Base-by-base conservation (phyloP, 148 eudicot genomes). In the Persicaria maculosa region DNA sequence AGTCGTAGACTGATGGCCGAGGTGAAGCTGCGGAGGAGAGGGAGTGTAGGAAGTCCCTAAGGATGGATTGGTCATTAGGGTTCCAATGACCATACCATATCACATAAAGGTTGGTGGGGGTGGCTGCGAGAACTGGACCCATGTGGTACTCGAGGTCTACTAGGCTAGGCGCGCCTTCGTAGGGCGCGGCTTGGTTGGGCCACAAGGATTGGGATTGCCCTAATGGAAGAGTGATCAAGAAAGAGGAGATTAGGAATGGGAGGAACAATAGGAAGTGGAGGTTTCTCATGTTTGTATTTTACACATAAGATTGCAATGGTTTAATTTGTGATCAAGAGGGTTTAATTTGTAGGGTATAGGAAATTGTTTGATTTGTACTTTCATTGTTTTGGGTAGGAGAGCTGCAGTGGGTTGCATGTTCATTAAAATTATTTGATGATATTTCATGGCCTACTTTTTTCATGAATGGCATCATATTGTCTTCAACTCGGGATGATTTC, bases 31-130 rank as follows among this genome's bases (percentile, higher is more conserved):
- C 83, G 75, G 82, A 85, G 47, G 98, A 93, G 78, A 93, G 79
- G 1, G 98, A 93, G 78, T 57, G 76, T 57, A 93, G 79, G 74
- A 93, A 93, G 11, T 89, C 97, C 0, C 98, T 88, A 80, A 93
- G 90, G 9, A 93, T 91, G 20, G 79, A 76, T 64, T 93, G 91
- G 77, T 93, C 97, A 20, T 88, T 1, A 0, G 72, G 77, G 9
- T 68, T 61, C 97, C 98, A 94, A 48, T 48, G 76, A 44, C 97
- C 98, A 81, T 94, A 94, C 98, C 98, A 94, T 54, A 94, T 87
- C 1, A 84, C 78, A 72, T 94, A 86, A 76, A 94, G 77, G 68
- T 62, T 57, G 80, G 97, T 88, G 75, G 90, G 90, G 44, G 85
- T 83, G 40, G 89, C 81, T 10, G 98, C 88, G 48, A 94, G 88